Percentiles rank a stretch among this genome's conserved stretches.
These are phyloP conservation scores for Blastomyces percursus DNA, from an alignment of 2,329 filamentous ascomycete genomes.

Conservation along the genomic window DNA sequence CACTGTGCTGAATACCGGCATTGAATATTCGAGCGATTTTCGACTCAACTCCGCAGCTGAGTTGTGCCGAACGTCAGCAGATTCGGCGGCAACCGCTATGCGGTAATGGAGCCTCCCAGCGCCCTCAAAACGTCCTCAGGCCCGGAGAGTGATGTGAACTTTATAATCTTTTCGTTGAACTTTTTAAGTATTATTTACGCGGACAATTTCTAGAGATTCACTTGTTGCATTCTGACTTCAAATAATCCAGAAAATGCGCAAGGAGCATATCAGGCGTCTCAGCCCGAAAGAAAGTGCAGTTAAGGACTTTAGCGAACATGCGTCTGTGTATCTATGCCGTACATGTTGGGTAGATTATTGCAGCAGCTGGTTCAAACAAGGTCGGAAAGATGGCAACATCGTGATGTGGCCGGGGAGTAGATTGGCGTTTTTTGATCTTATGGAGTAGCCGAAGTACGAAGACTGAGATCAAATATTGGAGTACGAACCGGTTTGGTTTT, in stretches of 20 bases:
- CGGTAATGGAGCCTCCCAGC: neutral
- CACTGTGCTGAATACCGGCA: too few species aligned
- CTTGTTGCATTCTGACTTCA: constrained; percentile 21
- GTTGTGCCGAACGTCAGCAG: neutral
- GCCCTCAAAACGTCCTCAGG: neutral
- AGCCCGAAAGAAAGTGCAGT: constrained; percentile 12
- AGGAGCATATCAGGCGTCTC: constrained; percentile 13
- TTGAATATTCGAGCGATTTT: too few species aligned
- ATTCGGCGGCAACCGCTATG: neutral
- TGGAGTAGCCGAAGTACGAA: constrained; percentile 12
- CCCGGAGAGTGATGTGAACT: neutral
- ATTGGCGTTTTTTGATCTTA: constrained; percentile 13
- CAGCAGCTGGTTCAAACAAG: constrained; percentile 18
- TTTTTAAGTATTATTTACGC: too few species aligned
- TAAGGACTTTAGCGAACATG: constrained; percentile 13
- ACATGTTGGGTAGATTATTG: constrained; percentile 13
- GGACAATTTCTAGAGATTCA: neutral
- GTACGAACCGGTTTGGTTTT: constrained; percentile 14
- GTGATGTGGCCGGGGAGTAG: constrained; percentile 19
- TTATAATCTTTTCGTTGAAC: neutral
- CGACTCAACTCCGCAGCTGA: neutral
- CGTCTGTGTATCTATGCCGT: constrained; percentile 10
- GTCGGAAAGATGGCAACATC: constrained; percentile 16
- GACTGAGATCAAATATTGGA: constrained; percentile 15
- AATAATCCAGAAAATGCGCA: constrained; percentile 14